Conservation (phyloP, 805 yeast species). For the Teunomyces aglyptinius region DNA sequence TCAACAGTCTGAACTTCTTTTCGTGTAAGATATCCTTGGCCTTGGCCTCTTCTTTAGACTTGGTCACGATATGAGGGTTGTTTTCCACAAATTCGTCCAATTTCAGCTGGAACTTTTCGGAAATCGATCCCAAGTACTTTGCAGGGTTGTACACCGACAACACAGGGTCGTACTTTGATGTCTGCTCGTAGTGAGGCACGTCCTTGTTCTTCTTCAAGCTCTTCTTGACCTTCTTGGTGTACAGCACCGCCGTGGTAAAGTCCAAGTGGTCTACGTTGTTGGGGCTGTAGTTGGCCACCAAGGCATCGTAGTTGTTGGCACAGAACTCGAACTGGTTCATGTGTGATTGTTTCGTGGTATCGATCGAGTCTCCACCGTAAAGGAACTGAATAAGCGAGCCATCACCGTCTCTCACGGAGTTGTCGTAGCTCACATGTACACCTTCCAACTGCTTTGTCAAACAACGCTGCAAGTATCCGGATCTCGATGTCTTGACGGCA, state of each 20-base stretch:
- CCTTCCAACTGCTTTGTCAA: constrained; percentile 97
- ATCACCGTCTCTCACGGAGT: constrained; percentile 92
- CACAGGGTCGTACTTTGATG: constrained; percentile 79
- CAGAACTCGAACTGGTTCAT: constrained; percentile 93
- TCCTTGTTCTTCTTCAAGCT: constrained; percentile 59
- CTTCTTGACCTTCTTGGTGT: constrained; percentile 81
- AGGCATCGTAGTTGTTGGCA: constrained; percentile 82
- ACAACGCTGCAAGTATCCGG: constrained; percentile 98
- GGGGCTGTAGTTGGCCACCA: constrained; percentile 84
- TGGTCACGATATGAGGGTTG: constrained; percentile 56
- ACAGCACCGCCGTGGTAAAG: constrained; percentile 75
- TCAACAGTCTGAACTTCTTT: constrained; percentile 89
- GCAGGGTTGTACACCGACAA: constrained; percentile 84
- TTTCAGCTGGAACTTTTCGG: constrained; percentile 81
- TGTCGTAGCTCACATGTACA: constrained; percentile 90
- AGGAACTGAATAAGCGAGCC: constrained; percentile 91
- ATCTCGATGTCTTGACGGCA: constrained; percentile 96
- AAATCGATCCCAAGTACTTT: constrained; percentile 87
- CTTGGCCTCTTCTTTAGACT: constrained; percentile 49
- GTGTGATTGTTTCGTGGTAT: constrained; percentile 91
- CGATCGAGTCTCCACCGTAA: constrained; percentile 97
- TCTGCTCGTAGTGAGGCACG: constrained; percentile 62
- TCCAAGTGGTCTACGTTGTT: constrained; percentile 72
- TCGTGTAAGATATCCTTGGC: constrained; percentile 53
- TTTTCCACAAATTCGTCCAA: constrained; percentile 66